These are phyloP conservation scores for Hemisphaericaspora xylofermentans DNA, from an alignment of 1,139 yeast species.

Conservation along the genomic window DNA sequence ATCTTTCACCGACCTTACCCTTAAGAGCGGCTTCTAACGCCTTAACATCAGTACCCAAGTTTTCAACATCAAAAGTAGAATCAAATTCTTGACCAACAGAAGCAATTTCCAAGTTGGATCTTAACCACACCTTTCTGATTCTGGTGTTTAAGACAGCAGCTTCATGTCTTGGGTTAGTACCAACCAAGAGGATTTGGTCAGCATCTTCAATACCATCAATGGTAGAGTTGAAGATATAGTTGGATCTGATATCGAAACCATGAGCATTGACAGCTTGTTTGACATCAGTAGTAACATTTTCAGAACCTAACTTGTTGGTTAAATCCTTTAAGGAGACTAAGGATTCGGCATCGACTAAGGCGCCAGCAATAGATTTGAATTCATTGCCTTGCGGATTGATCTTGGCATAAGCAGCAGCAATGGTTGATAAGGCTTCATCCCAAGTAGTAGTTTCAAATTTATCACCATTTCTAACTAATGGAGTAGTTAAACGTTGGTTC, in stretches of 20 bases:
- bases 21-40: slow-evolving; percentile 60
- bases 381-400: slow-evolving; percentile 67
- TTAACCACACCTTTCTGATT: slow-evolving; percentile 80
- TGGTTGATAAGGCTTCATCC: slow-evolving; percentile 80
- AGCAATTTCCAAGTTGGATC: slow-evolving; percentile 63
- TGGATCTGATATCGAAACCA: slow-evolving; percentile 75
- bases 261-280: slow-evolving; percentile 62
- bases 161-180: slow-evolving; percentile 88
- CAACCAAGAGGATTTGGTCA: slow-evolving; percentile 74
- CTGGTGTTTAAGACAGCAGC: slow-evolving; percentile 88
- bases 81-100: slow-evolving; percentile 77
- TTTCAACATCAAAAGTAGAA: slow-evolving; percentile 67
- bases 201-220: slow-evolving; percentile 82
- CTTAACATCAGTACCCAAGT: slow-evolving; percentile 62
- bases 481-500: slow-evolving; percentile 83
- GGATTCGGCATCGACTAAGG: slow-evolving; percentile 79
- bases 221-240: slow-evolving; percentile 77
- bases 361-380: slow-evolving; percentile 80
- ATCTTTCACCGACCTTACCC: slow-evolving; percentile 71
- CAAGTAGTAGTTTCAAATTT: slow-evolving; percentile 76
- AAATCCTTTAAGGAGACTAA: slow-evolving; percentile 81
- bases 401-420: slow-evolving; percentile 62
- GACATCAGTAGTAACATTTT: slow-evolving; percentile 75
- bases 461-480: slow-evolving; percentile 72
- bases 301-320: slow-evolving; percentile 75